Base-by-base conservation (phyloP, 805 yeast genomes). In the Pichia insulana region DNA sequence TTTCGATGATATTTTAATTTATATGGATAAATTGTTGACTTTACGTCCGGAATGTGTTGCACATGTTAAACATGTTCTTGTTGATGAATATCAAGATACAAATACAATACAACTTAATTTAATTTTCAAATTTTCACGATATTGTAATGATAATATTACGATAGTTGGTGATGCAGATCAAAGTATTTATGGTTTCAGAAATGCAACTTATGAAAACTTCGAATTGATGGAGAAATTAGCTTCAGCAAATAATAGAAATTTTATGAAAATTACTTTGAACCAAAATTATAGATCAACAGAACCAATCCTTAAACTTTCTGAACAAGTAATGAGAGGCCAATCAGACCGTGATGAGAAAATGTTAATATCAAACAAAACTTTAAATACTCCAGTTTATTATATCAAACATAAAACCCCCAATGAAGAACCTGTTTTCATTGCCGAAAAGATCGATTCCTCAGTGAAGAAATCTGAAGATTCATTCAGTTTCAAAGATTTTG, bases 101-200 rank as follows among this genome's bases (percentile, higher is more conserved):
- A 86, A 83, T 52, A 67, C 67, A 30, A 69, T 87, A 15, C 97
- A 90, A 57, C 67, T 87, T 49, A 74, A 76, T 42, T 64, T 92
- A 36, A 72, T 86, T 68, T 71, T 71, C 47, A 63, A 66, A 4
- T 61, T 83, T 27, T 69, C 80, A 0, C 54, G 56, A 11, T 66
- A 65, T 44, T 65, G 71, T 32, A 53, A 59, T 3, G 58, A 76
- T 46, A 80, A 80, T 44, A 71, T 90, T 8, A 85, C 97, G 0
- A 80, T 88, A 1, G 97, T 90, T 2, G 98, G 98, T 1, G 98
- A 90, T 56, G 96, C 96, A 0, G 96, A 92, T 59, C 98, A 90
- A 61, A 81, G 95, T 55, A 90, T 90, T 18, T 90, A 92, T 58
- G 87, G 82, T 0, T 90, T 90, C 52, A 67, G 97, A 46, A 78